Conservation (phyloP, 345 rosid genomes). For the Brassica incana region DNA sequence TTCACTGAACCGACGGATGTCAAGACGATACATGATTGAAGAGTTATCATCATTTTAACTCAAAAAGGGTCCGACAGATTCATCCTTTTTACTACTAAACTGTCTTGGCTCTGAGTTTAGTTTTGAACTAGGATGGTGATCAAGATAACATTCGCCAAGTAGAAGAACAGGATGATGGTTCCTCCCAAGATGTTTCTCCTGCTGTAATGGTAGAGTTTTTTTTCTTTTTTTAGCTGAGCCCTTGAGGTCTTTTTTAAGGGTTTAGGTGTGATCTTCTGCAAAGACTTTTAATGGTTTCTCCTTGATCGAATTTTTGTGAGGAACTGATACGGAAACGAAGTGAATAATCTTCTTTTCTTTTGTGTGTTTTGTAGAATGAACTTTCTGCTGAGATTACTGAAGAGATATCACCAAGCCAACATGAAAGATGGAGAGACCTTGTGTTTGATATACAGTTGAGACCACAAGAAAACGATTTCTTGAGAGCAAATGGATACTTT, state of each 20-base stretch:
- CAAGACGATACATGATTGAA: neutral
- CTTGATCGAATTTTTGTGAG: too few species aligned
- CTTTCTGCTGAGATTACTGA: conserved; percentile 63
- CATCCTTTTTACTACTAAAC: neutral
- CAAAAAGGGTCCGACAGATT: too few species aligned
- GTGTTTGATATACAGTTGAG: conserved; percentile 51
- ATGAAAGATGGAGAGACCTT: conserved; percentile 34
- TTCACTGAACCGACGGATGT: too few species aligned
- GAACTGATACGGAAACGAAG: neutral
- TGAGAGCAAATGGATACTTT: conserved; percentile 45
- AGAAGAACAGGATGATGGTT: neutral
- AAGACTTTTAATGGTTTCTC: too few species aligned
- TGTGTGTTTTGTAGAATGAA: conserved; percentile 41
- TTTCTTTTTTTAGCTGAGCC: neutral
- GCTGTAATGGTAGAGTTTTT: conserved; percentile 23
- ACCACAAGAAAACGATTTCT: conserved; percentile 46
- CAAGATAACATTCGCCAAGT: neutral
- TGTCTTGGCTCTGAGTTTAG: conserved; percentile 17
- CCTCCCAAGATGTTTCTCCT: conserved; percentile 29
- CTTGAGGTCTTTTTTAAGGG: neutral
- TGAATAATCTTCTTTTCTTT: neutral
- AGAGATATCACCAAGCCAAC: conserved; percentile 44
- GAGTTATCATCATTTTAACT: neutral
- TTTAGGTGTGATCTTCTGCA: too few species aligned
- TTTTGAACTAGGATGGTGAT: neutral